phyloP scores from a whole-genome alignment of 306 rosid genomes.

The Myrica gale region DNA sequence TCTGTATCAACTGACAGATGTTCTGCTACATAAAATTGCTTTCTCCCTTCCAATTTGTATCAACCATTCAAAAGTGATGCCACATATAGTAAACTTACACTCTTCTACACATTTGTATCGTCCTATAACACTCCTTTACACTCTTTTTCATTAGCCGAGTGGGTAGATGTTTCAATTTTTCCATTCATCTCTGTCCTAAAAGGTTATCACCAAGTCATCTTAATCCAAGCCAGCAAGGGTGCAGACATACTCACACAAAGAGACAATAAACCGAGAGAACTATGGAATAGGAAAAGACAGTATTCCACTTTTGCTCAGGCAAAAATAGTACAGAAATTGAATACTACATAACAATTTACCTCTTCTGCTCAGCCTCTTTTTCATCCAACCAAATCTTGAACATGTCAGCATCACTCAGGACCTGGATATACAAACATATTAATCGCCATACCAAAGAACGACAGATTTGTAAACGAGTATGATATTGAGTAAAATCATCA shows the following conservation, averaged over 20 bases:
- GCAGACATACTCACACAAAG: no score
- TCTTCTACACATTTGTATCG: no score
- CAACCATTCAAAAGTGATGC: no score
- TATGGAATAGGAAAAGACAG: not conserved
- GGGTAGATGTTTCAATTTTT: no score
- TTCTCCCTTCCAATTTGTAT: not conserved
- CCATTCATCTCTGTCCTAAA: no score
- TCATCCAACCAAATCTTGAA: constrained; percentile 75
- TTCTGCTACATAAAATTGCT: no score
- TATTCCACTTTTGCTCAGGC: not conserved
- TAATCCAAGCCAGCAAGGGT: no score
- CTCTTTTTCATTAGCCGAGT: no score
- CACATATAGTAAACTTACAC: no score
- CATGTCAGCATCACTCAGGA: constrained; percentile 54
- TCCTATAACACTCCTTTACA: no score
- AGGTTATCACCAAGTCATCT: no score
- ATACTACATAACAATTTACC: constrained; percentile 46
- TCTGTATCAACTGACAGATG: no score
- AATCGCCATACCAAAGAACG: constrained; percentile 21
- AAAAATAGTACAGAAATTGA: not conserved
- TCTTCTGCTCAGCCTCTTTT: constrained; percentile 79
- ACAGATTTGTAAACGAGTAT: not conserved
- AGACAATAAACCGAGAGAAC: not conserved
- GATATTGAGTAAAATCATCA: constrained; percentile 14
- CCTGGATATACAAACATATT: constrained; percentile 42